These are phyloP conservation scores for Tephrocybe sp. DNA, from an alignment of 768 basidiomycete species.

Conservation along the genomic window DNA sequence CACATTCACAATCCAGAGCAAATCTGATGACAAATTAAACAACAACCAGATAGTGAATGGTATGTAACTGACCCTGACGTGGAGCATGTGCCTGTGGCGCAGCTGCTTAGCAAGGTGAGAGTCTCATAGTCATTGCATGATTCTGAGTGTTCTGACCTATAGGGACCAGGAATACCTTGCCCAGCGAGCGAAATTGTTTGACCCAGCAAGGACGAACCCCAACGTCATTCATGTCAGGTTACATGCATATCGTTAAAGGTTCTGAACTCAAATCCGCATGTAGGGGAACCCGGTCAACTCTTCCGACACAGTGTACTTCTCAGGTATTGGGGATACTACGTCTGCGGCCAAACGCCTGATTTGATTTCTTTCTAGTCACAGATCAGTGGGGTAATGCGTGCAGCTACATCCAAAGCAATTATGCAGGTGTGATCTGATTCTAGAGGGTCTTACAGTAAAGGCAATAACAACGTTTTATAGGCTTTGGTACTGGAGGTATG, in stretches of 20 bases:
- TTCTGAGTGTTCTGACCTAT: too few species aligned
- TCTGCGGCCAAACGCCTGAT: neutral
- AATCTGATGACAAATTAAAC: too few species aligned
- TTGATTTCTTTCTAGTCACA: conserved; percentile 46
- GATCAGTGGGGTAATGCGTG: conserved; percentile 91
- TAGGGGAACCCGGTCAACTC: conserved; percentile 83
- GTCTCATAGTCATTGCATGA: too few species aligned
- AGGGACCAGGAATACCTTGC: conserved; percentile 73
- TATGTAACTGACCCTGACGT: conserved; percentile 93
- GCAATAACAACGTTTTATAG: conserved; percentile 30
- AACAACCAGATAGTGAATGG: conserved; percentile 71
- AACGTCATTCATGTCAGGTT: conserved; percentile 62
- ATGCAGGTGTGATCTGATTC: conserved; percentile 50
- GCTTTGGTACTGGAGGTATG: conserved; percentile 87
- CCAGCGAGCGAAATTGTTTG: conserved; percentile 76
- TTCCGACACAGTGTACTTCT: conserved; percentile 94
- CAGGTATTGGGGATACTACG: conserved; percentile 43
- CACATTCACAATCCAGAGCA: neutral
- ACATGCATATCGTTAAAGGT: neutral
- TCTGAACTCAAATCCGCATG: conserved; percentile 6
- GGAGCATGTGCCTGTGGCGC: conserved; percentile 71
- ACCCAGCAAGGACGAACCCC: conserved; percentile 64
- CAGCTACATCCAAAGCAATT: conserved; percentile 89
- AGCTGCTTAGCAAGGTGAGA: conserved; percentile 80
- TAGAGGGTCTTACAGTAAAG: conserved; percentile 15